Conservation (phyloP, 441 rosid genomes). For the Daphne laureola region DNA sequence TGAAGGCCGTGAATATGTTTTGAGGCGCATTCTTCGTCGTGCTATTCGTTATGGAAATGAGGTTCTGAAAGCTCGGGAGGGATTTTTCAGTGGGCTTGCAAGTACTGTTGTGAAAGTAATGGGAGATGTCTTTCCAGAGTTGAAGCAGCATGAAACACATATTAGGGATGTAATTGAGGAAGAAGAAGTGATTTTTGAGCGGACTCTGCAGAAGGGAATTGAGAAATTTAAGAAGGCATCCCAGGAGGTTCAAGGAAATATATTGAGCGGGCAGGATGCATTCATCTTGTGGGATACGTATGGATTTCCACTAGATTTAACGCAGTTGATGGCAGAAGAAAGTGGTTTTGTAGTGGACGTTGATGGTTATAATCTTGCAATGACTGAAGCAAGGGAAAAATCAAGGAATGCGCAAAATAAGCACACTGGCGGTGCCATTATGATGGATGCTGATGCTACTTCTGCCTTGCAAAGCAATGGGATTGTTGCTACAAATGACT, state of each 20-base stretch:
- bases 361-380: conserved; percentile 69
- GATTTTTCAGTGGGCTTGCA: conserved; percentile 89
- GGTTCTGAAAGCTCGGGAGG: conserved; percentile 84
- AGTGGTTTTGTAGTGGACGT: conserved; percentile 76
- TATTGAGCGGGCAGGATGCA: conserved; percentile 90
- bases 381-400: conserved; percentile 95
- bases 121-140: conserved; percentile 89
- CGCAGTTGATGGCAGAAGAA: conserved; percentile 99
- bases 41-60: conserved; percentile 96
- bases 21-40: conserved; percentile 97
- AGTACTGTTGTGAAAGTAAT: conserved; percentile 57
- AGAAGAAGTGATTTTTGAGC: conserved; percentile 94
- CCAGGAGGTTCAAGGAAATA: conserved; percentile 68
- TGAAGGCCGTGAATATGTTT: conserved; percentile 96
- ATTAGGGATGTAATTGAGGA: conserved; percentile 66
- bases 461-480: conserved; percentile 68
- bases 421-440: conserved; percentile 88
- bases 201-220: conserved; percentile 93
- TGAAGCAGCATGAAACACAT: conserved; percentile 66
- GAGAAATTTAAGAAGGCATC: conserved; percentile 93
- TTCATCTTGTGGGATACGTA: conserved; percentile 93
- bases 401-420: conserved; percentile 88
- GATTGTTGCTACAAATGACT: conserved; percentile 68
- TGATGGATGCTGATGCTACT: conserved; percentile 96
- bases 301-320: conserved; percentile 96